Evolutionary conservation across 192 early-diverging fungal species (phyloP).

Genomic region (Ramicandelaber brevisporus): DNA sequence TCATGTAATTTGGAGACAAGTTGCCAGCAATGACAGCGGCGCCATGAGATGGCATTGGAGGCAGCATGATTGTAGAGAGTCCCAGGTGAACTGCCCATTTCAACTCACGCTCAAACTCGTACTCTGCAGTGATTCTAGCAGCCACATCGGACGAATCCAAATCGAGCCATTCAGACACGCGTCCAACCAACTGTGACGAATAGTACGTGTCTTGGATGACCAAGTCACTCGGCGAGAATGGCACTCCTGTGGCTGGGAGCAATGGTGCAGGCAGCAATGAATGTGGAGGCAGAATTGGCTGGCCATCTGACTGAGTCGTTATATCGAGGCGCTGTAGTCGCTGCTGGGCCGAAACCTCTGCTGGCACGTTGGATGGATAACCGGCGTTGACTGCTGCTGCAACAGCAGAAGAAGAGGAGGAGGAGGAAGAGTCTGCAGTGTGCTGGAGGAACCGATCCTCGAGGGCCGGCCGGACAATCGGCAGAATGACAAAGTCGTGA

Average conservation of each 20-base stretch:
- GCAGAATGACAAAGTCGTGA: slow-evolving; percentile 22
- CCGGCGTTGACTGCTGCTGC: no score
- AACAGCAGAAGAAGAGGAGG: no score
- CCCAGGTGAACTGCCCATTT: slow-evolving; percentile 48
- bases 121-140: slow-evolving; percentile 25
- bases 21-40: no score
- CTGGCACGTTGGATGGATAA: no score
- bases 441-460: slow-evolving; percentile 17
- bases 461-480: no score
- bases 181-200: slow-evolving; percentile 13
- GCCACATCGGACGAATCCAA: slow-evolving; percentile 19
- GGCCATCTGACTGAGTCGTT: slow-evolving; percentile 10
- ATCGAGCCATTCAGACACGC: slow-evolving; percentile 22
- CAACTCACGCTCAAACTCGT: slow-evolving; percentile 29
- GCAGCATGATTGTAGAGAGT: slow-evolving; percentile 25
- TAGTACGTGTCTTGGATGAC: slow-evolving; percentile 16
- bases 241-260: no score
- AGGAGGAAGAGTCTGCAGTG: slow-evolving; percentile 5
- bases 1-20: slow-evolving; percentile 25
- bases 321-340: no score
- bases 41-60: slow-evolving; percentile 7
- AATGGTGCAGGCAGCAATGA: no score
- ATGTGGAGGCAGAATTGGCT: slow-evolving; percentile 5
- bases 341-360: no score
- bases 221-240: slow-evolving; percentile 16